Conservation (phyloP, 2,329 filamentous ascomycete species). For the Colletotrichum echinochloae region DNA sequence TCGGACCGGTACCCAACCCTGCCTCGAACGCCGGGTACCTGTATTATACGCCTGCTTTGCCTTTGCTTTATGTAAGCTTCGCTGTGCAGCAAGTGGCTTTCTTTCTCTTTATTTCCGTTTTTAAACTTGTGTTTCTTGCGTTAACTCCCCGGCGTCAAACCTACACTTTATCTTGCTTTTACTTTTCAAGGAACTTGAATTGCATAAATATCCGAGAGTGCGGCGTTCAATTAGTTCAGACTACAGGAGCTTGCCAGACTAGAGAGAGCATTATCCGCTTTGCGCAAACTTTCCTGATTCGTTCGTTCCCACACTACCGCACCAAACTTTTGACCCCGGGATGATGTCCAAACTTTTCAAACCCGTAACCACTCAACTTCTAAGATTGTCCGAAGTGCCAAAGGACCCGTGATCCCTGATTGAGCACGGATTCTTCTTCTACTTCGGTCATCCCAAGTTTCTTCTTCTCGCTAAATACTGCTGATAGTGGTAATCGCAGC, state of each 20-base stretch:
- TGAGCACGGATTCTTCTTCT: not conserved
- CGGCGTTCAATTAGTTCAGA: not conserved
- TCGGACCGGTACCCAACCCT: slow-evolving; percentile 20
- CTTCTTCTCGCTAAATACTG: not conserved
- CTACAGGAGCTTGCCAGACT: slow-evolving; percentile 10
- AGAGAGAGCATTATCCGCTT: slow-evolving; percentile 12
- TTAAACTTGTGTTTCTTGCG: not conserved
- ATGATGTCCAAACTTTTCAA: not conserved
- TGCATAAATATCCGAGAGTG: not conserved
- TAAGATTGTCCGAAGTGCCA: not conserved
- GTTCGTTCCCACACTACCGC: slow-evolving; percentile 9
- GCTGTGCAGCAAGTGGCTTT: not conserved
- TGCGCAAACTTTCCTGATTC: slow-evolving; percentile 30
- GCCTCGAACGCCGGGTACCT: not conserved
- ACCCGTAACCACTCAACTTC: not conserved
- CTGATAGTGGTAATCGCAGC: not conserved
- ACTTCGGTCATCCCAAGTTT: slow-evolving; percentile 9
- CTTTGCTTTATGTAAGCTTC: not conserved
- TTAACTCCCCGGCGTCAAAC: not conserved
- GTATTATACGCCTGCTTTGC: slow-evolving; percentile 2
- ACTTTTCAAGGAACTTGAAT: not conserved
- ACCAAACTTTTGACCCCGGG: slow-evolving; percentile 19
- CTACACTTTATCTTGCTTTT: not conserved
- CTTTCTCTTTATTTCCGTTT: not conserved
- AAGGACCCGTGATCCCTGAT: not conserved